These are phyloP conservation scores for Silene coronaria DNA, from an alignment of 179 eudicot genomes.

Conservation along the genomic window DNA sequence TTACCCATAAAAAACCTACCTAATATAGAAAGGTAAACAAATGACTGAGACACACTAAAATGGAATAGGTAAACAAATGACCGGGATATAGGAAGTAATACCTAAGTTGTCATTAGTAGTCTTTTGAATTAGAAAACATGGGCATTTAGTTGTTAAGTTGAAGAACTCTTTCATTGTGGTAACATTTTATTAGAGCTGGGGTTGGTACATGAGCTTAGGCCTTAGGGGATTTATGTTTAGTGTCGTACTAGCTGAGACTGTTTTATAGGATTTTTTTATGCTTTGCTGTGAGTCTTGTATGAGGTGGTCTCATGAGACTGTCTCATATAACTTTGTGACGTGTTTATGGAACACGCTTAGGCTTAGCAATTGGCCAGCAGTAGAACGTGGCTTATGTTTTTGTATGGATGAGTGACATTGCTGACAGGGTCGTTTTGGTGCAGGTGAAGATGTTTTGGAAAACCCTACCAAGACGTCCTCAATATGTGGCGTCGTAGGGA, in stretches of 20 bases:
- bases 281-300: neutral
- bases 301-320: neutral
- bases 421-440: conserved; percentile 9
- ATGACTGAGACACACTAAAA: no score
- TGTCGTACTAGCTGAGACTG: neutral
- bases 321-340: neutral
- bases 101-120: neutral
- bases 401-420: conserved; percentile 6
- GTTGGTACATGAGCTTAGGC: neutral
- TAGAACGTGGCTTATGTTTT: neutral
- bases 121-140: neutral
- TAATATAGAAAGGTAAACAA: no score
- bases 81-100: no score
- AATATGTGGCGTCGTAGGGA: conserved; percentile 86
- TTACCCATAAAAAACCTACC: no score
- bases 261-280: neutral
- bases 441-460: conserved; percentile 52
- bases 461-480: conserved; percentile 49
- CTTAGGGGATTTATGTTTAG: neutral
- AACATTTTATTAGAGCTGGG: neutral
- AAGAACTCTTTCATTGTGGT: neutral
- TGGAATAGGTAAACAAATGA: no score
- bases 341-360: neutral
- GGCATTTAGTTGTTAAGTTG: neutral
- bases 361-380: neutral